phyloP scores from a whole-genome alignment of 495 filamentous ascomycete genomes.

The Tuber magnatum region DNA sequence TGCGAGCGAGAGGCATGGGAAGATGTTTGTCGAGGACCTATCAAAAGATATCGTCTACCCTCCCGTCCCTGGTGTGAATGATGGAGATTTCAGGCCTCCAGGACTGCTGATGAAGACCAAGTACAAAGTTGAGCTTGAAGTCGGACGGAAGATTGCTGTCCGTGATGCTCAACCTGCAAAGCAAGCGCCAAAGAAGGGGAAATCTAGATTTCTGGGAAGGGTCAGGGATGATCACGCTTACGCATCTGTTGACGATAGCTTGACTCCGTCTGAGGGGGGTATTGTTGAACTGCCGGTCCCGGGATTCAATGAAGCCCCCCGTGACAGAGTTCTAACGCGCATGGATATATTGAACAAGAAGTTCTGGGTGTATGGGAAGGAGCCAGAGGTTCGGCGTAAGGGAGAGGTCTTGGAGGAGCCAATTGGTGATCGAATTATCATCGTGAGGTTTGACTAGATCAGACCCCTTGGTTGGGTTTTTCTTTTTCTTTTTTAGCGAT shows the following conservation, averaged over 20 bases:
- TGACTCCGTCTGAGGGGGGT: slow-evolving; percentile 1
- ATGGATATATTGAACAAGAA: slow-evolving; percentile 32
- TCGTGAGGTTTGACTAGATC: slow-evolving; percentile 30
- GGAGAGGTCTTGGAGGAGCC: slow-evolving; percentile 16
- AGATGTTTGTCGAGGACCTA: background rate
- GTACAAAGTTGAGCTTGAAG: slow-evolving; percentile 24
- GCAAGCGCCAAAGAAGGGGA: slow-evolving; percentile 16
- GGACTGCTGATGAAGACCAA: slow-evolving; percentile 25
- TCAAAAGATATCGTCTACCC: slow-evolving; percentile 20
- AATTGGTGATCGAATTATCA: slow-evolving; percentile 31
- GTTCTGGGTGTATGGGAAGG: slow-evolving; percentile 38
- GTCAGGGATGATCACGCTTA: slow-evolving; percentile 11
- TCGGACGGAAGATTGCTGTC: slow-evolving; percentile 24
- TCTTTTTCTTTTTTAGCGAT: background rate
- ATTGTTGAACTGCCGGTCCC: slow-evolving; percentile 22
- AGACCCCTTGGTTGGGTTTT: background rate
- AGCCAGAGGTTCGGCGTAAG: slow-evolving; percentile 25
- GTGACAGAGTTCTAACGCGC: slow-evolving; percentile 26
- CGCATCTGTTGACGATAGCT: background rate
- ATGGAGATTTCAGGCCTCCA: slow-evolving; percentile 31
- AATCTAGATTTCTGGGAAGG: slow-evolving; percentile 24
- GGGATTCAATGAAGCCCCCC: slow-evolving; percentile 22
- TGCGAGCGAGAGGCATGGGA: slow-evolving; percentile 11
- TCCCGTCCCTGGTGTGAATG: slow-evolving; percentile 29
- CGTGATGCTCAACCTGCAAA: slow-evolving; percentile 12